Evolutionary conservation across 805 yeast species (phyloP).

Genomic region (Cyberlindnera amylophila): DNA sequence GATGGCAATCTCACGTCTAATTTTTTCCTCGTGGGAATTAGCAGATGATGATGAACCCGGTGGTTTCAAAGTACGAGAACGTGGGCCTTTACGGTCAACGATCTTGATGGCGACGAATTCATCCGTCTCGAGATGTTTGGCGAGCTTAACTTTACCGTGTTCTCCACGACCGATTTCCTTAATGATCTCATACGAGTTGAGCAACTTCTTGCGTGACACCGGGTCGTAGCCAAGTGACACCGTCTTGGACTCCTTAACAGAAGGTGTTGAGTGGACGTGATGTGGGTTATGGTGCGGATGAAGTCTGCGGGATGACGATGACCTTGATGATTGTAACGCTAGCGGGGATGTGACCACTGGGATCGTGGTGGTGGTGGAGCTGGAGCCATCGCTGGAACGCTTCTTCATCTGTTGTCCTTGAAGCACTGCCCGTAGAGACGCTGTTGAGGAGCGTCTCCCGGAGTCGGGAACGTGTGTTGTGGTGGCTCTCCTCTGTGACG

Average conservation of each 20-base stretch:
- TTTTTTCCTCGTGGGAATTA: slow-evolving; percentile 60
- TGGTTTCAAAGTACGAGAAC: slow-evolving; percentile 36
- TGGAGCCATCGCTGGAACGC: slow-evolving; percentile 6
- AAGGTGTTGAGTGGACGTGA: slow-evolving; percentile 28
- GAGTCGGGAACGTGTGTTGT: not conserved
- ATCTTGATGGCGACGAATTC: slow-evolving; percentile 89
- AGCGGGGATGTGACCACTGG: slow-evolving; percentile 19
- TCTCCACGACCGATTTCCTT: slow-evolving; percentile 93
- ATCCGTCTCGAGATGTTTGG: slow-evolving; percentile 60
- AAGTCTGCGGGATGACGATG: slow-evolving; percentile 14
- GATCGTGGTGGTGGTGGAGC: slow-evolving; percentile 4
- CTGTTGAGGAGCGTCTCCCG: slow-evolving; percentile 15
- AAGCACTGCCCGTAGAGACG: slow-evolving; percentile 18
- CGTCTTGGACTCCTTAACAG: slow-evolving; percentile 78
- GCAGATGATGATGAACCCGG: slow-evolving; percentile 14
- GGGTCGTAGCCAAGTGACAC: slow-evolving; percentile 89
- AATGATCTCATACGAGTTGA: slow-evolving; percentile 87
- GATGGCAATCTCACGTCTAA: slow-evolving; percentile 85
- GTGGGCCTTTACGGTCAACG: slow-evolving; percentile 63
- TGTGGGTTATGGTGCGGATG: slow-evolving; percentile 26
- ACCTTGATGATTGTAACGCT: slow-evolving; percentile 4
- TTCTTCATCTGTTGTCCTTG: slow-evolving; percentile 6
- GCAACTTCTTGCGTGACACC: slow-evolving; percentile 67
- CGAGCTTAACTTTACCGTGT: slow-evolving; percentile 96
- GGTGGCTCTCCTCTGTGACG: not conserved